Evolutionary conservation across 306 rosid species (phyloP).

Genomic region (Dryas drummondii): DNA sequence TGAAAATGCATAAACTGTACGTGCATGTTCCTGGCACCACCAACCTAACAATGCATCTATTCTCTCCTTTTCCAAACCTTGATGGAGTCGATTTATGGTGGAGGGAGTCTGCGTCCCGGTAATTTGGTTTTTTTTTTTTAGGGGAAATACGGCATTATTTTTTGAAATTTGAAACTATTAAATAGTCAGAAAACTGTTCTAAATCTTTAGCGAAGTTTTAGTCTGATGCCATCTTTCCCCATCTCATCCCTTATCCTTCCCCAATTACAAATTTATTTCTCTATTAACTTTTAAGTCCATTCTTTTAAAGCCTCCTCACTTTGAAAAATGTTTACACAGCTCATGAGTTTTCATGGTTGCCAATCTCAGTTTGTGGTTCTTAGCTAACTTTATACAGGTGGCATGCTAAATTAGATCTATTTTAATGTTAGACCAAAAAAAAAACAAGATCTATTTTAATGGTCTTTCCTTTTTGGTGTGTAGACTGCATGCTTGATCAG

Average conservation of each 20-base stretch:
- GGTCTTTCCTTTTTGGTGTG: background rate
- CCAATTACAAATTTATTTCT: background rate
- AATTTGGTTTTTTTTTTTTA: background rate
- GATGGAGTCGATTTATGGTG: background rate
- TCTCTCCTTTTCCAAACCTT: conserved; percentile 2
- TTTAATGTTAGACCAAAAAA: background rate
- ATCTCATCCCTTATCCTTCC: background rate
- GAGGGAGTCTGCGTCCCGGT: background rate
- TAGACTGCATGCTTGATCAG: conserved; percentile 2
- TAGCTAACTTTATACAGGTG: background rate
- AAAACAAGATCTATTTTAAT: background rate
- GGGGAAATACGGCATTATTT: background rate
- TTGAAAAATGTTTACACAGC: background rate
- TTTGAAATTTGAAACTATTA: background rate
- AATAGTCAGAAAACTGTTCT: background rate
- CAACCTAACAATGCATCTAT: conserved; percentile 6
- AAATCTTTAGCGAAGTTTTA: no score
- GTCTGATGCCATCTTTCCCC: background rate
- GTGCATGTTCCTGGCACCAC: background rate
- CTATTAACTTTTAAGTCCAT: background rate
- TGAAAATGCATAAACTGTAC: background rate
- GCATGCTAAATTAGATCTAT: background rate
- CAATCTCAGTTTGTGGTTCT: background rate
- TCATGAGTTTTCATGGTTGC: conserved; percentile 8
- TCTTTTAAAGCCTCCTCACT: background rate